Base-by-base conservation (phyloP, 768 basidiomycete species). In the Tephrocybe sp. region DNA sequence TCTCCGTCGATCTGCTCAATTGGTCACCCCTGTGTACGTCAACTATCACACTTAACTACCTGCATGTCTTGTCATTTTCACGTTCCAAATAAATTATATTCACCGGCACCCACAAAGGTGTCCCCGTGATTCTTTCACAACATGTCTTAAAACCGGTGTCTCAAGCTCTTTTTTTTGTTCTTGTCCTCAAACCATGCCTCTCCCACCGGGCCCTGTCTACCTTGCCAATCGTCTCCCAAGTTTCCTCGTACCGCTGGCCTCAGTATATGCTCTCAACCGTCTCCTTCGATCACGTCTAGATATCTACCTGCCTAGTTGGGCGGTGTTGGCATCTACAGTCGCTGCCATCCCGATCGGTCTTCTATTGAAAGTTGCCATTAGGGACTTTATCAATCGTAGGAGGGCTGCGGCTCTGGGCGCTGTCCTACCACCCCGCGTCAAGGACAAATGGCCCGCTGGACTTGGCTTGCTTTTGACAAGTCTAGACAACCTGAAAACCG, bases 401-500 rank as follows among this genome's bases (percentile, higher is more conserved):
- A 55, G 51, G 21, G 70, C 72, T 2, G 61, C 61, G 15, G 61
- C 62, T 18, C 45, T 55, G 29, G 69, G 68, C n/a, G 70, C 72
- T 1, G 58, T 62, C 7, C 34, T 71, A 11, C 63, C 68, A 5
- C 70, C 72, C 1, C 52, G 53, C 15, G 60, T 72, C 24, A 22
- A 54, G 8, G 59, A 62, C 33, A 57, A 61, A 47, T 64, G 58
- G 34, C 59, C 61, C 12, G 42, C 60, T 15, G 61, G 63, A 0
- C 43, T 69, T 34, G 58, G 55, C 11, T 51, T 59, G 9, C 45
- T 64, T 2, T 46, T 53, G 2, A 45, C 54, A 4, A 39, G 64
- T 25, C 48, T 64, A 13, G 45, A 60, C n/a, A 58, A 56, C 44
- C 57, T 63, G 31, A 60, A 63, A 47, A 56, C 45, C 3, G 70